A percentile compares a stretch with the other conserved stretches of the same genome.
phyloP scores from a whole-genome alignment of 1,284 basidiomycete species.

The Ganoderma boninense region DNA sequence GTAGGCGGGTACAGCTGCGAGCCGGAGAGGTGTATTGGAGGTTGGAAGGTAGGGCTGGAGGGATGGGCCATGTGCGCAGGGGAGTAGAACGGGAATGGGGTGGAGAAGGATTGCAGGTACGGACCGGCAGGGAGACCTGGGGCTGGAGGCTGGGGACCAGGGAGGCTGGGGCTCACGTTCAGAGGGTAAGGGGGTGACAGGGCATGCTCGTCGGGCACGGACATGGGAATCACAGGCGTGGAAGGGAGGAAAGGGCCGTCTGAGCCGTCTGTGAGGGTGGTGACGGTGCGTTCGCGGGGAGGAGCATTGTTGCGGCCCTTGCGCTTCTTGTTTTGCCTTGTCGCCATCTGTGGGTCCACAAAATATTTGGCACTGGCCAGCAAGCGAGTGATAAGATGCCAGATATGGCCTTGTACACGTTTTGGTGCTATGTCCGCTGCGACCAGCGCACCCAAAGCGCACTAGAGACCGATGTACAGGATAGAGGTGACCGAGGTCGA shows the following conservation, averaged over 20 bases:
- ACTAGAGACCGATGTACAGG: background rate
- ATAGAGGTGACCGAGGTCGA: constrained; percentile 1
- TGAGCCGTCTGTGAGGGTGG: constrained; percentile 65
- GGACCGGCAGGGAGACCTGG: constrained; percentile 33
- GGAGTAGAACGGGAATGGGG: constrained; percentile 38
- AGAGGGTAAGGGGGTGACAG: constrained; percentile 44
- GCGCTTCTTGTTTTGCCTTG: constrained; percentile 67
- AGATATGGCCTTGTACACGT: background rate
- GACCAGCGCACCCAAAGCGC: background rate
- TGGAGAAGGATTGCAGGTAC: constrained; percentile 26
- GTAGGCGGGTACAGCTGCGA: constrained; percentile 27
- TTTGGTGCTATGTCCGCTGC: background rate
- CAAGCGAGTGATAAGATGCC: constrained; percentile 27
- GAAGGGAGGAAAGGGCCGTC: constrained; percentile 57
- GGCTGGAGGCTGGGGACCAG: constrained; percentile 24
- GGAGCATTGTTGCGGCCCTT: constrained; percentile 58
- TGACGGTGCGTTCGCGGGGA: constrained; percentile 69
- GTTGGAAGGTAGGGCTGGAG: constrained; percentile 26
- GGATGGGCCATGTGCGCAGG: constrained; percentile 33
- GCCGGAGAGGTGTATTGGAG: constrained; percentile 36
- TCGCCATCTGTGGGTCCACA: constrained; percentile 53
- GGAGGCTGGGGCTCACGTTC: constrained; percentile 34
- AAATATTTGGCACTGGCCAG: constrained; percentile 24
- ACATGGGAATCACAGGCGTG: constrained; percentile 50
- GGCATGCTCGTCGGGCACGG: constrained; percentile 36